Conservation (phyloP, 2,329 filamentous ascomycete genomes). For the Cytospora mali region DNA sequence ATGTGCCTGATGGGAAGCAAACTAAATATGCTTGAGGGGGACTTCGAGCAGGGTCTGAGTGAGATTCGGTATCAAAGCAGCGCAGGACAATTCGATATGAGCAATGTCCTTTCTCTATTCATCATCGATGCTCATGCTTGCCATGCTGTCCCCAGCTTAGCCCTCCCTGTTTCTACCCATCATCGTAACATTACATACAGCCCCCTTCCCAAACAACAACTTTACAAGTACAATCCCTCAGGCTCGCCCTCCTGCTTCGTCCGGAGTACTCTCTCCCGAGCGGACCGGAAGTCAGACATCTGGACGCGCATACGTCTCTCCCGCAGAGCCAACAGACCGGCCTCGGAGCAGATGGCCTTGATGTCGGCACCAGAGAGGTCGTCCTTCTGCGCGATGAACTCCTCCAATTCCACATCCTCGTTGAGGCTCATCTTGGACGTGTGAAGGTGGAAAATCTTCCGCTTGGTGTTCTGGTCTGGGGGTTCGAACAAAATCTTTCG, state of each 20-base stretch:
- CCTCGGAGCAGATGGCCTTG: slow-evolving; percentile 98
- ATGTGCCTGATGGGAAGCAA: not conserved
- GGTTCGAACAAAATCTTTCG: slow-evolving; percentile 85
- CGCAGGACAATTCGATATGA: not conserved
- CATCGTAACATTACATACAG: slow-evolving; percentile 1
- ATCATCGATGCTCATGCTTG: slow-evolving; percentile 9
- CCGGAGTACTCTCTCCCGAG: slow-evolving; percentile 91
- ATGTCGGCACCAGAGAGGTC: slow-evolving; percentile 97
- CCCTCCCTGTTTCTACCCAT: not conserved
- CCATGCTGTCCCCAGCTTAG: slow-evolving; percentile 10
- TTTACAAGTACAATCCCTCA: slow-evolving; percentile 95
- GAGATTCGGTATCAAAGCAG: not conserved
- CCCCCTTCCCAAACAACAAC: not conserved
- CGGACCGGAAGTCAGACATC: slow-evolving; percentile 96
- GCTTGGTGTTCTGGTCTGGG: slow-evolving; percentile 79
- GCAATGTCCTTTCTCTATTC: slow-evolving; percentile 18
- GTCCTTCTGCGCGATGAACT: slow-evolving; percentile 98
- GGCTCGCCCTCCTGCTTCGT: slow-evolving; percentile 99
- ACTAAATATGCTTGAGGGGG: not conserved
- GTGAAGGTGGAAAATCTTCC: slow-evolving; percentile 98
- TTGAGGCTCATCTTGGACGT: slow-evolving; percentile 98
- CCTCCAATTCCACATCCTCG: slow-evolving; percentile 95
- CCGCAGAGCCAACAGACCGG: slow-evolving; percentile 88
- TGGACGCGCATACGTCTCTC: slow-evolving; percentile 97
- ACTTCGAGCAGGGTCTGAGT: too few relatives aligned